Evolutionary conservation across 202 grass and related monocot species (phyloP), one percentile per base, ranked within the genome.

Genomic region (Digitaria exilis): DNA sequence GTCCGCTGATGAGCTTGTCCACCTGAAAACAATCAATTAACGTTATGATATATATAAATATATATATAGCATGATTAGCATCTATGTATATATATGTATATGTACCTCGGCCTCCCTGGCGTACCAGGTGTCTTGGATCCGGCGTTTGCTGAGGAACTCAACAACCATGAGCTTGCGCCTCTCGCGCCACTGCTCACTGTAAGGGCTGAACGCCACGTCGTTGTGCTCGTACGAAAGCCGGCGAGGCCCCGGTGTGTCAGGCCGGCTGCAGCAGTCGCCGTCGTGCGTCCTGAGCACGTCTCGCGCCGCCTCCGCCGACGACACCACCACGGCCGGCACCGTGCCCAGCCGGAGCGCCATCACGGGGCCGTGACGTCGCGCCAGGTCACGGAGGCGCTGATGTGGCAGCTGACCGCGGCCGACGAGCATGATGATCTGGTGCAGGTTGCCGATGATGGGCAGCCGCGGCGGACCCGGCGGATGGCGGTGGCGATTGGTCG

Each of bases 371-470:
- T 87, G 68, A 39, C 49, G 43, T 26, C 34, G 44, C 9, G 88
- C 55, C n/a, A 90, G 71, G 39, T 62, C 48, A 9, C 71, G 66
- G 16, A 90, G 67, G 48, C 74, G 52, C 21, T 67, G 74, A 67
- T 90, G 84, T 4, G 65, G 79, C 59, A 75, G n/a, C n/a, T n/a
- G n/a, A n/a, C n/a, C n/a, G n/a, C n/a, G n/a, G n/a, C n/a, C n/a
- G n/a, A n/a, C n/a, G n/a, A n/a, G n/a, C n/a, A n/a, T n/a, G n/a
- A n/a, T 39, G 37, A 39, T n/a, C 44, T 84, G 88, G 49, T 87
- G 88, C 16, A 90, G 75, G 74, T 90, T 83, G 55, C 88, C 88
- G 19, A 90, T 17, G 57, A 90, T 12, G 8, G 80, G 88, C 8
- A 90, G 59, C 39, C 71, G 60, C 12, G 46, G 21, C 0, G 87